Evolutionary conservation across 192 early-diverging fungal species (phyloP).

Genomic region (Spizellomyces sp.): DNA sequence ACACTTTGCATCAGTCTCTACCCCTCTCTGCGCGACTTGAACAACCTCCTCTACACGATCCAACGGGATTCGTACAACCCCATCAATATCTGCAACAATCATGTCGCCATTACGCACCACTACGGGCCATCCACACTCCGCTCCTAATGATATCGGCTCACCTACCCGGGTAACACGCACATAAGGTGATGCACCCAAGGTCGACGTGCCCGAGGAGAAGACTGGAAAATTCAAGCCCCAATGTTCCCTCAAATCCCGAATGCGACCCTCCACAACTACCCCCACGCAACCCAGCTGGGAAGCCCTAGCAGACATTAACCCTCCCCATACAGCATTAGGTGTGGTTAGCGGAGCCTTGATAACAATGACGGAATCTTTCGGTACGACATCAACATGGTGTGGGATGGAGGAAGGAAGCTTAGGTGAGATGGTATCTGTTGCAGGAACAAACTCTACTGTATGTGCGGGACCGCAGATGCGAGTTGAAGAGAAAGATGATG

Average conservation of each 20-base stretch:
- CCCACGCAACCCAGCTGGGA: conserved; percentile 34
- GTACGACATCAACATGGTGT: conserved; percentile 45
- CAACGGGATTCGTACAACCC: conserved; percentile 48
- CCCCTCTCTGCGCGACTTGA: conserved; percentile 6
- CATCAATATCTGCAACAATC: conserved; percentile 55
- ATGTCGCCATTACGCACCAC: conserved; percentile 39
- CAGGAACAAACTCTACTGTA: conserved; percentile 40
- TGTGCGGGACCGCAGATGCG: conserved; percentile 43
- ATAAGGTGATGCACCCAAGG: conserved; percentile 41
- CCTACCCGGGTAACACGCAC: conserved; percentile 31
- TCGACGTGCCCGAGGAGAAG: conserved; percentile 35
- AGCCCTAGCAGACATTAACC: conserved; percentile 49
- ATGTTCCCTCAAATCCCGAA: conserved; percentile 51
- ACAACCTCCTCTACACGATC: conserved; percentile 37
- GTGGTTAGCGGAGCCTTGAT: conserved; percentile 32
- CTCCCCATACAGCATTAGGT: conserved; percentile 58
- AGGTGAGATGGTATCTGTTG: conserved; percentile 19
- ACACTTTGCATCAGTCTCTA: conserved; percentile 38
- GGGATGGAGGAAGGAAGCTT: conserved; percentile 4
- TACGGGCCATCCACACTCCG: conserved; percentile 15
- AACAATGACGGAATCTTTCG: conserved; percentile 44
- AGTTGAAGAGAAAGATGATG: not conserved
- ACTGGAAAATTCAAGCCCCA: conserved; percentile 37
- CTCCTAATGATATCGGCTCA: conserved; percentile 34
- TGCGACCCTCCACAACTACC: conserved; percentile 48